Evolutionary conservation across 2,329 filamentous ascomycete genomes (phyloP).

Genomic region (Ceratocystis ficicola): DNA sequence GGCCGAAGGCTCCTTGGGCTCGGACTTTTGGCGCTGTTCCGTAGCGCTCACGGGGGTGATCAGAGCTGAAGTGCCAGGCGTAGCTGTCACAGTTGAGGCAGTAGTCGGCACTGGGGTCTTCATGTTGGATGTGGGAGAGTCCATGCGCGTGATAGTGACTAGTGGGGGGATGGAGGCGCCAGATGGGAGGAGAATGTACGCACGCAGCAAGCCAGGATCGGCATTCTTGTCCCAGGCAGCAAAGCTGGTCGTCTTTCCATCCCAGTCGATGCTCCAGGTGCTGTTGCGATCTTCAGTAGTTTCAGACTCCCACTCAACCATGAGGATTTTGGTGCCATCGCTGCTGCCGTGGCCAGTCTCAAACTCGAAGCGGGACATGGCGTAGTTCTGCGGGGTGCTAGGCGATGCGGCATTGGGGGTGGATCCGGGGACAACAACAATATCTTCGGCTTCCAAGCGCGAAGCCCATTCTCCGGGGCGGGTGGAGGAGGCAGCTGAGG

Average conservation of each 20-base stretch:
- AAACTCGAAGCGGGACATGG: constrained; percentile 64
- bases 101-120: constrained; percentile 20
- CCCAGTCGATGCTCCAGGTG: constrained; percentile 69
- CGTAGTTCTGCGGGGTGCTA: constrained; percentile 20
- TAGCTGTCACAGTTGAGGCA: constrained; percentile 13
- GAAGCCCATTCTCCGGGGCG: constrained; percentile 14
- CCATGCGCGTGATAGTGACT: constrained; percentile 48
- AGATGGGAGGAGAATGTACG: constrained; percentile 73
- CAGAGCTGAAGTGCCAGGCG: constrained; percentile 12
- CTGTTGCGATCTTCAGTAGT: constrained; percentile 18
- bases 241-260: constrained; percentile 53
- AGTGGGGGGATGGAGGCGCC: constrained; percentile 58
- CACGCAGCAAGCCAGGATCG: constrained; percentile 40
- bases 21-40: constrained; percentile 26
- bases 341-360: constrained; percentile 57
- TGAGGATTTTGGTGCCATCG: constrained; percentile 79
- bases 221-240: constrained; percentile 35
- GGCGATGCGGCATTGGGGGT: constrained; percentile 10
- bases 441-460: constrained; percentile 18
- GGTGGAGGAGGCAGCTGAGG: neutral
- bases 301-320: constrained; percentile 70
- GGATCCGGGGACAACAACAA: constrained; percentile 13
- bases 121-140: constrained; percentile 18
- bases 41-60: constrained; percentile 20
- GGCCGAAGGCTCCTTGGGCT: neutral